Evolutionary conservation across 768 basidiomycete genomes (phyloP).

Genomic region (Lactarius sanguifluus): DNA sequence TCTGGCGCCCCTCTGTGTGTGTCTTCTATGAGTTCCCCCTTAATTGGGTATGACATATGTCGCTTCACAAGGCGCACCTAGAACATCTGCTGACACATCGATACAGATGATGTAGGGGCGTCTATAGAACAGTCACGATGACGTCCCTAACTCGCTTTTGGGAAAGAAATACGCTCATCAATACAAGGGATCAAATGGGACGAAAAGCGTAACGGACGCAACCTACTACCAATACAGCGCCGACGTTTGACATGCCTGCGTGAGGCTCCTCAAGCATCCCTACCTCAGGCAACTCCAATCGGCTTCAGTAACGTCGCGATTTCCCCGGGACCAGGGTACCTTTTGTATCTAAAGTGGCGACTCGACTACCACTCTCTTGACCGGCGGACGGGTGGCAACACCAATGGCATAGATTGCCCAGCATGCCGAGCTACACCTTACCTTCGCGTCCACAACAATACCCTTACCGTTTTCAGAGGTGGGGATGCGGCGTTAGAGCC

Average conservation of each 20-base stretch:
- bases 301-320: not conserved
- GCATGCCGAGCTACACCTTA: not conserved
- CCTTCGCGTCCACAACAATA: not conserved
- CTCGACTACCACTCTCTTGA: not conserved
- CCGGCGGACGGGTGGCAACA: not conserved
- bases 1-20: not conserved
- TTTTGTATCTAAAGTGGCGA: not conserved
- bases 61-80: not conserved
- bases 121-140: slow-evolving; percentile 1
- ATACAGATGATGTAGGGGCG: slow-evolving; percentile 5
- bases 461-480: not conserved
- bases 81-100: slow-evolving; percentile 9
- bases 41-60: slow-evolving; percentile 8
- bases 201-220: not conserved
- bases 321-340: not conserved
- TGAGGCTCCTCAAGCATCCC: not conserved
- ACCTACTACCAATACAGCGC: not conserved
- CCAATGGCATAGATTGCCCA: not conserved
- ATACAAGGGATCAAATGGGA: not conserved
- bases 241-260: not conserved
- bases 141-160: slow-evolving; percentile 1
- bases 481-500: not conserved
- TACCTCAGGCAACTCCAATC: not conserved
- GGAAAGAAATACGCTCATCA: not conserved
- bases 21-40: not conserved